Evolutionary conservation across 768 basidiomycete genomes (phyloP).

Genomic region (Sporobolomyces roseus): DNA sequence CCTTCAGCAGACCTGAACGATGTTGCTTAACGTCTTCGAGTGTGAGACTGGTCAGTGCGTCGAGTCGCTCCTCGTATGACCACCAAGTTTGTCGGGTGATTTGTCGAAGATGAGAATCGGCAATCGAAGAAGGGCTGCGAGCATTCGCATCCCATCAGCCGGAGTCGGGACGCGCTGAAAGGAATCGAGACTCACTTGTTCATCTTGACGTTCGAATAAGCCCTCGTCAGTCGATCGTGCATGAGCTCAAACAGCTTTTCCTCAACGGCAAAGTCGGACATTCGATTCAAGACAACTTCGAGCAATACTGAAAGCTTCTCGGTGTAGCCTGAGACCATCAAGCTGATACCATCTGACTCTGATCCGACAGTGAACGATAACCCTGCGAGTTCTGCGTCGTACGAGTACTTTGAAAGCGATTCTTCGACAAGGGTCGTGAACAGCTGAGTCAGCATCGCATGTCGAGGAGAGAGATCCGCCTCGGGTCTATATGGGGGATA

Average conservation of each 20-base stretch:
- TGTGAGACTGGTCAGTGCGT: conserved; percentile 71
- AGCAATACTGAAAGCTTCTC: conserved; percentile 76
- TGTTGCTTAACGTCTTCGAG: conserved; percentile 67
- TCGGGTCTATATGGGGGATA: conserved; percentile 45
- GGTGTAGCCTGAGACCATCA: conserved; percentile 77
- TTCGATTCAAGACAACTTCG: conserved; percentile 65
- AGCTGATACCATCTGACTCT: conserved; percentile 62
- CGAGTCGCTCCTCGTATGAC: conserved; percentile 72
- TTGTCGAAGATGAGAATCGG: conserved; percentile 72
- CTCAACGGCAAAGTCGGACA: conserved; percentile 62
- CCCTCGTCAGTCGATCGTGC: conserved; percentile 74
- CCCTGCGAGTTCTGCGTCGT: conserved; percentile 86
- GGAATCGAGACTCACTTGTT: conserved; percentile 53
- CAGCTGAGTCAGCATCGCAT: conserved; percentile 70
- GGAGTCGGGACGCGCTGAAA: not conserved
- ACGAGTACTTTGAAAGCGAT: conserved; percentile 78
- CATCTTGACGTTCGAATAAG: conserved; percentile 82
- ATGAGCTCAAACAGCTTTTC: conserved; percentile 69
- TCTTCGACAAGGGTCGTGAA: conserved; percentile 82
- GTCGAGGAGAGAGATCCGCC: conserved; percentile 57
- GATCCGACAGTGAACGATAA: conserved; percentile 63
- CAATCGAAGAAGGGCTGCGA: conserved; percentile 61
- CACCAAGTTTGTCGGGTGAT: conserved; percentile 68
- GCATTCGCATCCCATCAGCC: conserved; percentile 64
- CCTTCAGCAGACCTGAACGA: conserved; percentile 59